Conservation (phyloP, 2,329 filamentous ascomycete species). For the Alternaria tenuissima region DNA sequence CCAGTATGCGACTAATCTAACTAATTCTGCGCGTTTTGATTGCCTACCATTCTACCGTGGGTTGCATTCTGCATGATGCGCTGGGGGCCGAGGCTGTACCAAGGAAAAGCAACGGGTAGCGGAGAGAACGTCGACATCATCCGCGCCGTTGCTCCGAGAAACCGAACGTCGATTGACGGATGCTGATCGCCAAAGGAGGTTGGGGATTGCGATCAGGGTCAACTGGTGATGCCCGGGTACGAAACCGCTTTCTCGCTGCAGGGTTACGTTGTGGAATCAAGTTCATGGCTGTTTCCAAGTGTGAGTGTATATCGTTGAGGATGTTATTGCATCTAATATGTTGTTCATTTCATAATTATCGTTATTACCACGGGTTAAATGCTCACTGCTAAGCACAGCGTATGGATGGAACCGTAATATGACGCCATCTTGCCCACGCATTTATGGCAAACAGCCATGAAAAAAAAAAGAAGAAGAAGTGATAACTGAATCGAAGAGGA, state of each 20-base stretch:
- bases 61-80: not conserved
- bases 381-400: not conserved
- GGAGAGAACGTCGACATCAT: not conserved
- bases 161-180: not conserved
- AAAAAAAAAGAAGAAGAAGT: not conserved
- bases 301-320: not conserved
- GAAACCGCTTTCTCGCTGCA: not conserved
- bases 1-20: not conserved
- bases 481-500: not conserved
- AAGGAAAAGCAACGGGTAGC: conserved; percentile 3
- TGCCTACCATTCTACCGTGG: not conserved
- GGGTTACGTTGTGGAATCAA: not conserved
- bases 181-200: not conserved
- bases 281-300: not conserved
- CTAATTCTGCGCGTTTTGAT: not conserved
- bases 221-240: not conserved
- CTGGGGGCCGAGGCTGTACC: not conserved
- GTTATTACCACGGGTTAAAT: not conserved
- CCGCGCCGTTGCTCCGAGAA: not conserved
- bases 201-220: not conserved
- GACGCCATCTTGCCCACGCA: not conserved
- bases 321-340: not conserved
- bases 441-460: not conserved
- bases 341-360: not conserved
- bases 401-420: not conserved